Base-by-base conservation (phyloP, 2,329 filamentous ascomycete genomes). In the Saccharata proteae region DNA sequence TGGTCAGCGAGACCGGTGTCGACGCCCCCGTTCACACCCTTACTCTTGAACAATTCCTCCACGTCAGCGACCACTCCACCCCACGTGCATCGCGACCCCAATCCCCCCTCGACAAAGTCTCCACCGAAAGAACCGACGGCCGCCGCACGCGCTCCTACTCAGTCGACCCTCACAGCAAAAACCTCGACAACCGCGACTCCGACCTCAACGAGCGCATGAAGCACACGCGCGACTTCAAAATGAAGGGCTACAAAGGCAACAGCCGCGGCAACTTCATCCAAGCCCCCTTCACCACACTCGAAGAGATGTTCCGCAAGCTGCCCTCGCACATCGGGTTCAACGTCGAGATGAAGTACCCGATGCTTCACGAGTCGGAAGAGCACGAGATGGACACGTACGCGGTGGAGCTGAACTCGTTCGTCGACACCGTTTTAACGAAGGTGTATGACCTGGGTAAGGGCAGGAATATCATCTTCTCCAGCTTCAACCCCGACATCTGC, bases 291-390 rank as follows among this genome's bases (percentile, higher is more conserved):
- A 86, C 88, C 6, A 98, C 90, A 0, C 66, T 98, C 4, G 85
- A 94, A 54, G 84, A 94, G 39, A 76, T 96, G 52, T 94, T 98
- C 61, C 71, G 73, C 46, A 78, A 86, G 49, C 62, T 98, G 0
- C 84, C 85, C 0, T 71, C 80, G 40, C 67, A 73, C 10, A 80
- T 93, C 14, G 86, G 90, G 10, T 98, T 98, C 69, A 96, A 98
- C 57, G 93, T 98, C 44, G 90, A 98, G 62, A 81, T 98, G 71
- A 96, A 98, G 59, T 98, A 98, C 52, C 90, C 90, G 4, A 96
- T 96, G 86, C 72, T 98, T 24, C 80, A 88, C 52, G 92, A 98
- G 64, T 83, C 76, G 36, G 84, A 94, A 55, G 82, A 92, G 53
- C 81, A 94, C 43, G 84, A 93, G 44, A 94, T 96, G 85, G 88